Evolutionary conservation across 257 asterid species (phyloP), one percentile per base, ranked within the genome.

Genomic region (Solanum gandarillasii): DNA sequence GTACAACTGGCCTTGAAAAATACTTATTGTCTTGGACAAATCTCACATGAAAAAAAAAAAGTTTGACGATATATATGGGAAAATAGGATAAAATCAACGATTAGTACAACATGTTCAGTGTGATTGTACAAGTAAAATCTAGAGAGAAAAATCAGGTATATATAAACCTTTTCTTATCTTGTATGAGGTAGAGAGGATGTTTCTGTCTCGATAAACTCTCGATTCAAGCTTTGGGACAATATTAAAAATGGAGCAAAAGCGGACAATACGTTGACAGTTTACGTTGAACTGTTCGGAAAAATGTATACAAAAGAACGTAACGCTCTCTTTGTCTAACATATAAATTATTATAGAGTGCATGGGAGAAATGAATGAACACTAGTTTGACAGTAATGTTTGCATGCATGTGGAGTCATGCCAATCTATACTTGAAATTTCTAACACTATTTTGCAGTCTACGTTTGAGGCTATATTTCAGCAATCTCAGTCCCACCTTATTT

Each of bases 351-450:
- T 55, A 55, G 25, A 20, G n/a, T 55, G 67, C n/a, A 55, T 55
- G 4, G 67, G 12, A 20, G 11, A 58, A 58, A 83, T 12, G 84
- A 41, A 81, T 89, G 93, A 91, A 89, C 35, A 90, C 65, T 87
- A 91, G 84, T 65, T 87, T 83, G 68, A 46, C 41, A 81, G 85
- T 46, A 81, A 81, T 43, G 25, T 81, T 46, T 81, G 68, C 68
- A 81, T 91, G 93, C 92, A 92, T 90, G 89, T 90, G 89, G 87
- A 89, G 87, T 84, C 91, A 76, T 90, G 88, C 91, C 92, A 89
- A 89, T 86, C 41, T 89, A 86, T 91, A 89, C 93, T 85, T 90
- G 68, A 81, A 14, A 21, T 58, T 21, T 41, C 70, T 23, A 27
- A n/a, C 20, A 48, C 85, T 81, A 43, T 29, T 46, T 74, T 46